Evolutionary conservation across 768 basidiomycete species (phyloP).

Genomic region (Tylopilus intermedius): DNA sequence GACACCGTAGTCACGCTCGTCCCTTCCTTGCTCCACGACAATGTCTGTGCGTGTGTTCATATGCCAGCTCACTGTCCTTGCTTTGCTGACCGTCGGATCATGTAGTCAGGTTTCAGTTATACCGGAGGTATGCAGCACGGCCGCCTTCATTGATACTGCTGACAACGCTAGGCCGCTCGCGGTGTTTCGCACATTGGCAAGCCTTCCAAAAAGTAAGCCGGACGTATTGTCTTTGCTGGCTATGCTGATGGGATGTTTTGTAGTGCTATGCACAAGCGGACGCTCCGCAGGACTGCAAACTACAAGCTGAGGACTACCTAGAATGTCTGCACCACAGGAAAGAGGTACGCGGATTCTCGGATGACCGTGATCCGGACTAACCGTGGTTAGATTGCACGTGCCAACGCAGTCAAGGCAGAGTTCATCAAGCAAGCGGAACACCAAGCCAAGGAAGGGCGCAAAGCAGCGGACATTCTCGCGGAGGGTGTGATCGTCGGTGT

Average conservation of each 20-base stretch:
- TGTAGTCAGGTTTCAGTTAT: slow-evolving; percentile 62
- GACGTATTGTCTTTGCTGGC: background rate
- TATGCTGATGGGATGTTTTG: slow-evolving; percentile 4
- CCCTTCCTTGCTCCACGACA: slow-evolving; percentile 6
- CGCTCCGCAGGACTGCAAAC: slow-evolving; percentile 63
- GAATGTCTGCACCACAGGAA: slow-evolving; percentile 88
- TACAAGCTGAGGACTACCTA: slow-evolving; percentile 78
- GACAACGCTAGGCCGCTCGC: slow-evolving; percentile 56
- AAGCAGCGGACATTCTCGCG: slow-evolving; percentile 64
- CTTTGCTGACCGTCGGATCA: slow-evolving; percentile 11
- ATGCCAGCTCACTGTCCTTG: background rate
- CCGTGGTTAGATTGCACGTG: slow-evolving; percentile 50
- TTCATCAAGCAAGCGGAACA: slow-evolving; percentile 62
- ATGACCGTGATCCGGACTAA: background rate
- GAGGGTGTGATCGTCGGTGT: slow-evolving; percentile 73
- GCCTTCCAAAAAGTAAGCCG: slow-evolving; percentile 67
- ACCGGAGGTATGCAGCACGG: slow-evolving; percentile 47
- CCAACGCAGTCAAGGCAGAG: slow-evolving; percentile 66
- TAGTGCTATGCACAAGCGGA: slow-evolving; percentile 87
- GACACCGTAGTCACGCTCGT: slow-evolving; percentile 18
- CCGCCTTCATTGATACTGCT: background rate
- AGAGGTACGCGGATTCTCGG: slow-evolving; percentile 54
- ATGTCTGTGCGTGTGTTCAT: slow-evolving; percentile 36
- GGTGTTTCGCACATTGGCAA: slow-evolving; percentile 92
- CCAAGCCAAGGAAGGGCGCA: slow-evolving; percentile 63